phyloP scores from a whole-genome alignment of 1,284 basidiomycete genomes.

The Naganishia liquefaciens region DNA sequence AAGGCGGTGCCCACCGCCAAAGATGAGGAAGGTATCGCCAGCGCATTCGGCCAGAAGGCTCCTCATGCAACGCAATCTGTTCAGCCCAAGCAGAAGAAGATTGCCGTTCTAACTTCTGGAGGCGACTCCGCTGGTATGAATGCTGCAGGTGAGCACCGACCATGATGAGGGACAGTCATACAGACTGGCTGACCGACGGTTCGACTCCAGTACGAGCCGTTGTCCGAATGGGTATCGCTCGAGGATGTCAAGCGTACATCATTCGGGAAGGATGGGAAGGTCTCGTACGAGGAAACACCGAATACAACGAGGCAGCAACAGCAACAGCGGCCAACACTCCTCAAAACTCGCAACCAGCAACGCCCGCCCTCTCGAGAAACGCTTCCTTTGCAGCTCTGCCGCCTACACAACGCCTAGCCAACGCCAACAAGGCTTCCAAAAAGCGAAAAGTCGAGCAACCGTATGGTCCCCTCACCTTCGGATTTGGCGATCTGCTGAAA shows the following conservation, averaged over 20 bases:
- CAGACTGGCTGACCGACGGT: too few relatives aligned
- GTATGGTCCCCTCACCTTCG: constrained; percentile 66
- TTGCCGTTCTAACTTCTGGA: constrained; percentile 92
- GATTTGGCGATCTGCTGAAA: constrained; percentile 82
- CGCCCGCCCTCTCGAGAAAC: constrained; percentile 30
- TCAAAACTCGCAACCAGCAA: constrained; percentile 17
- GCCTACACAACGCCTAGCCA: constrained; percentile 35
- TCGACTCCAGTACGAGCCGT: constrained; percentile 69
- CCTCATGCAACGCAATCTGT: not conserved
- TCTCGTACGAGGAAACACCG: constrained; percentile 63
- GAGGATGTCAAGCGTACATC: constrained; percentile 88
- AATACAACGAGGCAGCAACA: constrained; percentile 39
- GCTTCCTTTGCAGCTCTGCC: constrained; percentile 45
- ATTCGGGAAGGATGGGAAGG: constrained; percentile 98
- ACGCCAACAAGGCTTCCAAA: constrained; percentile 20
- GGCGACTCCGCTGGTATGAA: constrained; percentile 99
- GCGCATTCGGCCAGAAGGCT: constrained; percentile 4
- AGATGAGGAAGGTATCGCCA: constrained; percentile 23
- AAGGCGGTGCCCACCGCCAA: constrained; percentile 8
- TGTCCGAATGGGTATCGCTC: constrained; percentile 83
- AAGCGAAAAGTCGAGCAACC: constrained; percentile 26
- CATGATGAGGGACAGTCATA: not conserved
- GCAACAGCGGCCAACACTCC: constrained; percentile 35
- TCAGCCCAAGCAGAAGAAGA: constrained; percentile 54
- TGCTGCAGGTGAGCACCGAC: constrained; percentile 61